These are phyloP conservation scores for Phytophthora ramorum DNA, from an alignment of 352 stramenopile genomes.

Conservation along the genomic window DNA sequence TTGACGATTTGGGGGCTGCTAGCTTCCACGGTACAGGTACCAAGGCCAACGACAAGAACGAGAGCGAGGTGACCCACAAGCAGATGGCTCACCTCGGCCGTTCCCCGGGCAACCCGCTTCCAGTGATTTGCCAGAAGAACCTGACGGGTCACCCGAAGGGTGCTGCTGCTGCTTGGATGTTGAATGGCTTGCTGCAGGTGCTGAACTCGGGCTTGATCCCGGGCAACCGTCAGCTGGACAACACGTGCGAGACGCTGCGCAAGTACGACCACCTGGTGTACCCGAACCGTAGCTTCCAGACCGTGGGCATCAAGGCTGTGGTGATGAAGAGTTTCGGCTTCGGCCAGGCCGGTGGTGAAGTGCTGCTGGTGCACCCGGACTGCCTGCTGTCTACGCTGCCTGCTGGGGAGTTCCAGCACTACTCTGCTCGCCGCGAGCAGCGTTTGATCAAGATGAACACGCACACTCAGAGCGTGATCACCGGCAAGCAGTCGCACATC, in stretches of 20 bases:
- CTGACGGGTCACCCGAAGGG: conserved; percentile 87
- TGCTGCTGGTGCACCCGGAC: conserved; percentile 82
- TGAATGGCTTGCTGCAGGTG: conserved; percentile 86
- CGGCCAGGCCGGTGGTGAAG: conserved; percentile 75
- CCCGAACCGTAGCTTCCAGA: conserved; percentile 84
- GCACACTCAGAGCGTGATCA: conserved; percentile 80
- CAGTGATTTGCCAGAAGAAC: conserved; percentile 86
- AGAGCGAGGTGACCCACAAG: conserved; percentile 89
- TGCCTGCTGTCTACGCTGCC: conserved; percentile 67
- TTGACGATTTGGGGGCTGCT: conserved; percentile 77
- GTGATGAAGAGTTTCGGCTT: conserved; percentile 90
- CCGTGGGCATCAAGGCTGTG: conserved; percentile 77
- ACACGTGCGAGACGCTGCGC: conserved; percentile 70
- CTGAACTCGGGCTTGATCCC: conserved; percentile 81
- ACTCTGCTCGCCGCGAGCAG: conserved; percentile 64
- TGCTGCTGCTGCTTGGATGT: conserved; percentile 81
- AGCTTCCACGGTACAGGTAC: conserved; percentile 89
- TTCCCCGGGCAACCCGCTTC: conserved; percentile 74
- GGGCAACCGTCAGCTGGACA: conserved; percentile 87
- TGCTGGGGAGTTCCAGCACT: conserved; percentile 57
- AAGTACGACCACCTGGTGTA: conserved; percentile 85
- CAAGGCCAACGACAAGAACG: conserved; percentile 88
- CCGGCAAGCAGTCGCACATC: conserved; percentile 76
- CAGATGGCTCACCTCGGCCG: conserved; percentile 83
- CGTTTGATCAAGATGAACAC: conserved; percentile 78